These are phyloP conservation scores for Magnaporthiopsis poae DNA, from an alignment of 2,329 filamentous ascomycete genomes.

Conservation along the genomic window DNA sequence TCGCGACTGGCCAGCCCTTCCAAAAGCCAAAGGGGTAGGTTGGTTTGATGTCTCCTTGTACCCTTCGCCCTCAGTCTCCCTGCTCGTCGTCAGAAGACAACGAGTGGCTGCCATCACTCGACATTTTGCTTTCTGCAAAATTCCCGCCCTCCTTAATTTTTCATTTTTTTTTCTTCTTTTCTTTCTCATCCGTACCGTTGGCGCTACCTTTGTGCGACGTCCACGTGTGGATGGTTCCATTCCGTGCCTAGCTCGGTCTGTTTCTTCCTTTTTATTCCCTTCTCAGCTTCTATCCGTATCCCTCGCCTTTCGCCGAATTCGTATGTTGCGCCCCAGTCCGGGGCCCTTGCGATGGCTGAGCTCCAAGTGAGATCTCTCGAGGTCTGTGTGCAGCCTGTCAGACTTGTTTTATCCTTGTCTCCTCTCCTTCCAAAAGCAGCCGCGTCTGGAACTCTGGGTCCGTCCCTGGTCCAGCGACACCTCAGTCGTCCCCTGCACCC, in stretches of 20 bases:
- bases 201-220: neutral
- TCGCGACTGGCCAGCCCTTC: neutral
- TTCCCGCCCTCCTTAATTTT: neutral
- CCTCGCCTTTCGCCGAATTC: neutral
- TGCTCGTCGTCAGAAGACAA: neutral
- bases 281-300: neutral
- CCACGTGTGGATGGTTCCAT: neutral
- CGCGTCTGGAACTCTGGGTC: conserved; percentile 17
- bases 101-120: neutral
- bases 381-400: conserved; percentile 17
- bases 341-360: neutral
- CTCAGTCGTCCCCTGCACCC: conserved; percentile 22
- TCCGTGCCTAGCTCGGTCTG: neutral
- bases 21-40: neutral
- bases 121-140: neutral
- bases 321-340: neutral
- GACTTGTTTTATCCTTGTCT: conserved; percentile 20
- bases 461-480: conserved; percentile 23
- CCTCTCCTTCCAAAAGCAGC: conserved; percentile 23
- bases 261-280: neutral
- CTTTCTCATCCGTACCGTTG: neutral
- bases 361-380: neutral
- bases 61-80: neutral
- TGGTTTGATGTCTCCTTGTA: neutral
- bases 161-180: neutral